Base-by-base conservation (phyloP, 2,329 filamentous ascomycete species). In the Penicillium corylophilum region DNA sequence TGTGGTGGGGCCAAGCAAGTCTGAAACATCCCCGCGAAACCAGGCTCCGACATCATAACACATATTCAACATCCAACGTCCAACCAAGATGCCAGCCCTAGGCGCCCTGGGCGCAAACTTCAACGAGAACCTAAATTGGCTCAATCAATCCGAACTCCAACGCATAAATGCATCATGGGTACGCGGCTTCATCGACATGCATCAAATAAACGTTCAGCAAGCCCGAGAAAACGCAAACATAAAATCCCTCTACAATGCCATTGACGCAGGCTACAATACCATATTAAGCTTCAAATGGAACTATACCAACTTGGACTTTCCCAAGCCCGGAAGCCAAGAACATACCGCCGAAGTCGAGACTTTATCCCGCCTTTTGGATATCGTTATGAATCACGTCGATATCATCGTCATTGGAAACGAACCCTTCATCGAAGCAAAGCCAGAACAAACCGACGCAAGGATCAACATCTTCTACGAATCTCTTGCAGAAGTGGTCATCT, bases 101-200 rank as follows among this genome's bases (percentile, higher is more conserved):
- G 51, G 51, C 2, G 43, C 40, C 4, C 49, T 57, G 8, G 55
- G 55, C 18, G 55, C 49, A n/a, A 57, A 57, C 33, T 57, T 50
- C 48, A 57, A 57, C 24, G 55, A 57, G 18, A 48, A 48, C 15
- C 36, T 57, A 2, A 39, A 36, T 26, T 55, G 52, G 48, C 45
- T 55, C 13, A 26, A 57, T n/a, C 46, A 55, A 22, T 26, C 18
- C 28, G 55, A 57, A 26, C 46, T 57, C 13, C 6, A 39, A 4
- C 41, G 33, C 16, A 49, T 57, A 36, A 44, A 45, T 12, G 24
- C 55, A 20, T 35, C 31, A 16, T 57, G 55, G 55, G 46, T 57
- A 46, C 52, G 55, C 42, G 55, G 55, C 46, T 57, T 57, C 46
- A 43, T 57, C 41, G 55, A 57, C 44, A 57, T 57, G 55, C 55